Evolutionary conservation across 2,329 filamentous ascomycete genomes (phyloP), one percentile per base, ranked within the genome.

Genomic region (Diaporthe sp.): DNA sequence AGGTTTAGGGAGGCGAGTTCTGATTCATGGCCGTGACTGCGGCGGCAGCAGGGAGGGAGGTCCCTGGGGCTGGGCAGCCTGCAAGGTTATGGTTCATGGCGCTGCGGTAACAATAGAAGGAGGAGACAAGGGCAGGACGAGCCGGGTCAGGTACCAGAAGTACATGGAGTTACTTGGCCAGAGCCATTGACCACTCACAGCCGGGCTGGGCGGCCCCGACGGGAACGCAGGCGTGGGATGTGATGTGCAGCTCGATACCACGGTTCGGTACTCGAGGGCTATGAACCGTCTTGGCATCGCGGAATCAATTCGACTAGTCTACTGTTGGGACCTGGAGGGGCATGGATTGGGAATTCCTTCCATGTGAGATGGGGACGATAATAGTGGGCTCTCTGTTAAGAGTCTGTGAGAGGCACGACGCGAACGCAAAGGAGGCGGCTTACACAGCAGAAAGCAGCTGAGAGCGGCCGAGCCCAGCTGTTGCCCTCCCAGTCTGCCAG

Each of bases 201-300:
- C 31, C 15, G 31, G 46, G 13, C 46, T 37, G n/a, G 61, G 42
- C 10, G 49, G 42, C 17, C 25, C 25, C 42, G 19, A 13, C 61
- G 59, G 59, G 59, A 46, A 61, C 34, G 59, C n/a, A 62, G 39
- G 55, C n/a, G 25, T 65, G 42, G 42, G 61, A 65, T 19, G 62
- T 68, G 46, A 53, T 42, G 65, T 69, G 65, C 65, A 69, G 65
- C 15, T 42, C 28, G 34, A 42, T 69, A 69, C 65, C 65, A 69
- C 65, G n/a, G 65, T 69, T 55, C 49, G 65, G 49, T 69, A 69
- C 31, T 55, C 49, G 2, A 55, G 17, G 49, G 49, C 49, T 22
- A 6, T 42, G n/a, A 22, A 55, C 65, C 65, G 65, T 53, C 65
- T 69, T 69, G 65, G 65, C 65, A 55, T 55, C 22, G 46, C 15